phyloP scores from a whole-genome alignment of 169 alveolate species.

The Plasmodium cynomolgi region DNA sequence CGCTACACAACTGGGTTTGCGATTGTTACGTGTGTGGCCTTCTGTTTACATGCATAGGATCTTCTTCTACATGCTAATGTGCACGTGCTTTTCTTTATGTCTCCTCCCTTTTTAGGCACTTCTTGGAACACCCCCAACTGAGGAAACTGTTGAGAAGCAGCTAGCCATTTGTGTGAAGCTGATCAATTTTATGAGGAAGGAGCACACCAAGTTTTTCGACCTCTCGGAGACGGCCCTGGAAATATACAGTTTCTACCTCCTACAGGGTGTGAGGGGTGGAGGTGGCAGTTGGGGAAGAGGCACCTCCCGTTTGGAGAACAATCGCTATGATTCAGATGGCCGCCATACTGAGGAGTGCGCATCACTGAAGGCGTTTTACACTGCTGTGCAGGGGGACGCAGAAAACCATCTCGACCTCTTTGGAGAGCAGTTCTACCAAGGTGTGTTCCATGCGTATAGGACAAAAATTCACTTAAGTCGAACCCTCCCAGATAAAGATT shows the following conservation, averaged over 20 bases:
- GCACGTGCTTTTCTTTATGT: not conserved
- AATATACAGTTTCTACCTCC: not conserved
- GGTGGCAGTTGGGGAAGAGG: not conserved
- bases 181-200: slow-evolving; percentile 26
- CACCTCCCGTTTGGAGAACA: not conserved
- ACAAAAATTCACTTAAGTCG: not conserved
- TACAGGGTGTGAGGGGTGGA: not conserved
- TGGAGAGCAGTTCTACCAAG: slow-evolving; percentile 20
- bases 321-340: not conserved
- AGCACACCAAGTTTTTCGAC: slow-evolving; percentile 3
- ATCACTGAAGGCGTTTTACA: slow-evolving; percentile 14
- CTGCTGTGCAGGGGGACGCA: not conserved
- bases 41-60: not conserved
- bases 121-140: not conserved
- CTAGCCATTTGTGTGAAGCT: slow-evolving; percentile 11
- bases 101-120: not conserved
- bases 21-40: not conserved
- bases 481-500: slow-evolving; percentile 14
- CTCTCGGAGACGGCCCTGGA: not conserved
- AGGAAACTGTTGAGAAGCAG: not conserved
- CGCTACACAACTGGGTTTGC: not conserved
- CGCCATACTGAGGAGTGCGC: not conserved
- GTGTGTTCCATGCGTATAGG: slow-evolving; percentile 29
- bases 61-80: not conserved
- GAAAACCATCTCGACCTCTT: not conserved